Evolutionary conservation across 176 grass and related monocot genomes (phyloP), one percentile per base, ranked within the genome.

Genomic region (Cenchrus americanus): DNA sequence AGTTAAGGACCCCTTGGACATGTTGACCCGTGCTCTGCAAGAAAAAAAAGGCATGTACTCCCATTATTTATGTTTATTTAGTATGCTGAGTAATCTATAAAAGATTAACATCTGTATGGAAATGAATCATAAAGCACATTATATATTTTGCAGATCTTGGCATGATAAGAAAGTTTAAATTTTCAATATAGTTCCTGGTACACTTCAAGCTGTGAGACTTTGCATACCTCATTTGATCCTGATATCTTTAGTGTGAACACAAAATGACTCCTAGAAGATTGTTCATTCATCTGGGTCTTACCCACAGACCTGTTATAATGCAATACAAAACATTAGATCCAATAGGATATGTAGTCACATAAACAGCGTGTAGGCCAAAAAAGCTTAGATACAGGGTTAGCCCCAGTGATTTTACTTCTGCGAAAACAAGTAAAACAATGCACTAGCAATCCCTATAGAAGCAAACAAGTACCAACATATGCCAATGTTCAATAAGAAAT

Each of bases 251-350:
- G 53, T 50, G 90, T 99, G 84, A 99, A 99, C 5, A 99, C 93
- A 80, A 95, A 96, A 76, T 99, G 97, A 7, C 93, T 99, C 68
- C 97, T 66, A 23, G 93, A 99, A 13, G 97, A 99, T 59, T 99
- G 84, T 65, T 99, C 97, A 54, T 99, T 99, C 91, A 96, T 92
- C 76, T 96, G 93, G 62, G 97, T 99, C 88, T 44, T 93, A 49
- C 93, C 89, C 17, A 99, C 93, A 69, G 97, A 99, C 67, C 97
- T 99, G 84, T 64, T 60, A 60, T 66, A 40, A 71, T 79, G 23
- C 17, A 61, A 21, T 58, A 3, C 26, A 76, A 52, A 75, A 17
- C 0, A 70, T 79, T 8, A 90, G 6, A 74, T 12, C 18, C 41
- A 42, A 41, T 40, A 17, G 6, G 6, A 59, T 48, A 37, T 57